Conservation (phyloP, 2,329 filamentous ascomycete species). For the Diaporthe humulicola region DNA sequence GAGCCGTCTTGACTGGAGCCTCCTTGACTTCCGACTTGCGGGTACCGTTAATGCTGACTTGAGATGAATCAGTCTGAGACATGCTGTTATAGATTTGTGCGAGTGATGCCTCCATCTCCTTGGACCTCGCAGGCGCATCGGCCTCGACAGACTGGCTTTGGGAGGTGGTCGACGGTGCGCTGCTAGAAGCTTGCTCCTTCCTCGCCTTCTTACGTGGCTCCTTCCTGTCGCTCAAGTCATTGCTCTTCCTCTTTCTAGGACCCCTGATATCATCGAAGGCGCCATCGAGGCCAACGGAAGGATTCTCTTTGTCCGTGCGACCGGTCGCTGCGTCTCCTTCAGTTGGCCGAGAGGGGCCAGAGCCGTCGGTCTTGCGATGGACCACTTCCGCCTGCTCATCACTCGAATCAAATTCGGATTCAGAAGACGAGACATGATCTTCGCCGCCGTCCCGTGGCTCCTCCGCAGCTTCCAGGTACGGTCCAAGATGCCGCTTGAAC, state of each 20-base stretch:
- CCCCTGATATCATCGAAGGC: conserved; percentile 25
- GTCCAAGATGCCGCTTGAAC: conserved; percentile 43
- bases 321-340: not conserved
- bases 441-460: not conserved
- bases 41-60: not conserved
- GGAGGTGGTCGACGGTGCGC: conserved; percentile 3
- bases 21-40: conserved; percentile 1
- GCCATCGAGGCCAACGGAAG: conserved; percentile 18
- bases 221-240: not conserved
- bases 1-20: not conserved
- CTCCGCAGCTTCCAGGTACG: conserved; percentile 36
- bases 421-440: not conserved
- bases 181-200: conserved; percentile 18
- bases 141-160: conserved; percentile 6
- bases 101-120: not conserved
- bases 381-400: not conserved
- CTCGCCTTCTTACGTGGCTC: conserved; percentile 30
- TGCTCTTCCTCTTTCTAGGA: conserved; percentile 31
- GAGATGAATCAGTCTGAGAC: conserved; percentile 29
- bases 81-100: conserved; percentile 26
- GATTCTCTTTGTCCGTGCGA: not conserved
- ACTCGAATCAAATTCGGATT: not conserved
- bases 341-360: not conserved
- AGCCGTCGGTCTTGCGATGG: not conserved
- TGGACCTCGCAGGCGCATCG: not conserved